Conservation (phyloP, 1,139 yeast genomes). For the Sugiyamaella pinicola region DNA sequence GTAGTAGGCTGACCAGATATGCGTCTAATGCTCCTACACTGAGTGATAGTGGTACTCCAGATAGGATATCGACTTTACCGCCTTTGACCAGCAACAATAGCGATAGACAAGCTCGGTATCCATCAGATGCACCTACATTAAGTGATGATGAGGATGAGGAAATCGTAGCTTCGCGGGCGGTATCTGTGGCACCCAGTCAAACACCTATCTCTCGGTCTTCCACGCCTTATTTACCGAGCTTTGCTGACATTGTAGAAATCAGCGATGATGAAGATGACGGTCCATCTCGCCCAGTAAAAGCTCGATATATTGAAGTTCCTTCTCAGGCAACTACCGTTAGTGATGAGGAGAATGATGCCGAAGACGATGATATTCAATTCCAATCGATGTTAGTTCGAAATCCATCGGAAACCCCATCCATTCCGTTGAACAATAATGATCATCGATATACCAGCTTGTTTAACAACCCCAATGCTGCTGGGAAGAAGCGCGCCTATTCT, state of each 20-base stretch:
- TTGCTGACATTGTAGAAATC: slow-evolving; percentile 8
- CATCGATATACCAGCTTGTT: neutral
- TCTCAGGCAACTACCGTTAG: slow-evolving; percentile 8
- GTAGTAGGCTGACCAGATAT: no score
- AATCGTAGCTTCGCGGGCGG: neutral
- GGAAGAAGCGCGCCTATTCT: slow-evolving; percentile 12
- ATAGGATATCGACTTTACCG: no score
- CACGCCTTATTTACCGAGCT: neutral
- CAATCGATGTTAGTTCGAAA: slow-evolving; percentile 10
- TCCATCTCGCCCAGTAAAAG: neutral
- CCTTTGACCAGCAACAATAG: no score
- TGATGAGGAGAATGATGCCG: slow-evolving; percentile 13
- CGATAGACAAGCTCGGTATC: neutral
- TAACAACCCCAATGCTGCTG: neutral
- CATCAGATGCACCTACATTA: slow-evolving; percentile 7
- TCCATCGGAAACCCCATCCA: neutral
- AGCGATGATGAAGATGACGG: slow-evolving; percentile 42
- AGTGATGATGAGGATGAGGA: neutral
- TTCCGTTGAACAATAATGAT: no score
- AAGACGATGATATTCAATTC: slow-evolving; percentile 20
- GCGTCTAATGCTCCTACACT: no score
- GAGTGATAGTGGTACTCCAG: neutral
- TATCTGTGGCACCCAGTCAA: neutral
- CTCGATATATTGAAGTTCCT: neutral
- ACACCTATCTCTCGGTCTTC: neutral